These are phyloP conservation scores for Fusarium subglutinans DNA, from an alignment of 2,329 filamentous ascomycete species.

Conservation along the genomic window DNA sequence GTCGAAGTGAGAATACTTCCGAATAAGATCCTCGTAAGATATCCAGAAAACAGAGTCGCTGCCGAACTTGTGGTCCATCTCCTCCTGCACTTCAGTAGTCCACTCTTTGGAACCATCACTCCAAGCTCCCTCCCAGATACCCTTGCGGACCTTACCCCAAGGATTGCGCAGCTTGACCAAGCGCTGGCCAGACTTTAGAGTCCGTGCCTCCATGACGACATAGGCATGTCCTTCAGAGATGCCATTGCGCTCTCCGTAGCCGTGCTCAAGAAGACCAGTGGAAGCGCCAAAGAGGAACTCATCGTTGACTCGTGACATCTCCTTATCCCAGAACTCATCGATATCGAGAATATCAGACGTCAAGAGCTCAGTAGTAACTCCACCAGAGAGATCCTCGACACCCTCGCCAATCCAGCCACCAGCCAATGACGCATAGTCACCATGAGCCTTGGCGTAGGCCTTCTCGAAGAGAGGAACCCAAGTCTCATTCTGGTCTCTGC, in stretches of 20 bases:
- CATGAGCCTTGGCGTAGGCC: slow-evolving; percentile 85
- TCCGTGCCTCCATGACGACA: slow-evolving; percentile 67
- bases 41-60: slow-evolving; percentile 73
- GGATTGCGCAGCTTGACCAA: slow-evolving; percentile 69
- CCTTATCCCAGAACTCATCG: slow-evolving; percentile 84
- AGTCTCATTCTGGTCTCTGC: slow-evolving; percentile 79
- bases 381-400: slow-evolving; percentile 70
- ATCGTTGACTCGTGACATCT: slow-evolving; percentile 81
- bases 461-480: slow-evolving; percentile 86
- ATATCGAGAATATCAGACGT: slow-evolving; percentile 79
- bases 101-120: slow-evolving; percentile 70
- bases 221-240: slow-evolving; percentile 69
- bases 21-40: slow-evolving; percentile 68
- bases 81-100: slow-evolving; percentile 65
- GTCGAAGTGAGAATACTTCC: slow-evolving; percentile 70
- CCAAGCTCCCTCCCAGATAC: slow-evolving; percentile 69
- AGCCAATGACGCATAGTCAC: slow-evolving; percentile 76
- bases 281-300: slow-evolving; percentile 81
- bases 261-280: slow-evolving; percentile 69
- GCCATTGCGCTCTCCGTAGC: slow-evolving; percentile 68
- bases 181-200: slow-evolving; percentile 61
- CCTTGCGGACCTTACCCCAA: slow-evolving; percentile 67
- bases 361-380: slow-evolving; percentile 75
- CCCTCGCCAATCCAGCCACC: slow-evolving; percentile 75
- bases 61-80: slow-evolving; percentile 67